Evolutionary conservation across 768 basidiomycete species (phyloP), one percentile per base, ranked within the genome.

Genomic region (Amanita brunnescens): DNA sequence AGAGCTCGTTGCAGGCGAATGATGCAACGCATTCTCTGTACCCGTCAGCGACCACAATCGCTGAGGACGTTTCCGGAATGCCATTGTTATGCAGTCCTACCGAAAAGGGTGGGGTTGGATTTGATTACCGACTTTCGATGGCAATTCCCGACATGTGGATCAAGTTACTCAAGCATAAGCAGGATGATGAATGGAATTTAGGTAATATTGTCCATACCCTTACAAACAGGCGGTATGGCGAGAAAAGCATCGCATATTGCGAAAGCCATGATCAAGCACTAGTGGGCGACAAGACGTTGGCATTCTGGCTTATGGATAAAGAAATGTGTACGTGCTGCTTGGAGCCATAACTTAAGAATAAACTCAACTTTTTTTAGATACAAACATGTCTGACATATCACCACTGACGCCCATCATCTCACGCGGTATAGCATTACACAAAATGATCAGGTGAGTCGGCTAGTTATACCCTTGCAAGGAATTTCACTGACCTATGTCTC

Each of bases 141-240:
- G 96, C 96, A 18, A 79, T 99, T 47, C 96, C 96, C 2, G 96
- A 99, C 67, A 97, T 95, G 93, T 99, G 93, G 92, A 99, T 99
- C 74, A 98, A 99, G 68, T 75, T 98, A 23, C 79, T 98, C 58
- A 99, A 98, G 65, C 96, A 99, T 70, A 81, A 80, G 62, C 55
- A 67, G 2, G 96, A 99, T 64, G 79, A 85, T 54, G 78, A 85
- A 37, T 99, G 96, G 96, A 77, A 95, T 44, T 73, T 99, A 59
- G 81, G 73, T 44, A 78, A 86, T 63, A 93, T 98, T 53, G 84
- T 87, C 14, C 85, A 87, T 62, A 98, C 92, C 1, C 69, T 99
- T 54, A 92, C 79, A 18, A 96, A 99, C 67, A 77, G 96, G 51
- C 78, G 96, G 33, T 70, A 92, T 60, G 78, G 82, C 20, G 96